These are phyloP conservation scores for Beta vulgaris DNA, from an alignment of 148 eudicot species.

Conservation along the genomic window DNA sequence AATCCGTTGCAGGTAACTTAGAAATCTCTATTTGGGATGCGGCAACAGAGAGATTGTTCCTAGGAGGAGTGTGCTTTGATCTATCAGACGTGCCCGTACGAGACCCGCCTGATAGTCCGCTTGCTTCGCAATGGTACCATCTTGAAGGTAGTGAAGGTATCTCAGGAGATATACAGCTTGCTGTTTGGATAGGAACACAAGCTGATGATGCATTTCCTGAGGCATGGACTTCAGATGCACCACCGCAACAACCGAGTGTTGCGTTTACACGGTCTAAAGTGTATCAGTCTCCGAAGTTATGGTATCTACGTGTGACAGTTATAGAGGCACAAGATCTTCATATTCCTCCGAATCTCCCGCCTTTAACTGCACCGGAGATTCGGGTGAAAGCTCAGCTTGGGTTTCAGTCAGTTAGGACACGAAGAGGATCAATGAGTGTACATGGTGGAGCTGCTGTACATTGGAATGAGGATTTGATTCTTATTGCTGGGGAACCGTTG, in stretches of 20 bases:
- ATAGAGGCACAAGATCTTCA: constrained; percentile 87
- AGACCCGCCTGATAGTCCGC: constrained; percentile 93
- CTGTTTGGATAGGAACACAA: constrained; percentile 96
- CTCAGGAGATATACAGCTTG: constrained; percentile 77
- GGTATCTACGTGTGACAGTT: constrained; percentile 72
- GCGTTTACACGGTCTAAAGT: constrained; percentile 79
- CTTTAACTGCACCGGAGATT: constrained; percentile 76
- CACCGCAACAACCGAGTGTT: constrained; percentile 40
- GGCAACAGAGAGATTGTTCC: constrained; percentile 56
- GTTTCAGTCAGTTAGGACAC: constrained; percentile 70
- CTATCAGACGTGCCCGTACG: constrained; percentile 89
- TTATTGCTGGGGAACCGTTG: constrained; percentile 85
- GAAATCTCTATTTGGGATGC: constrained; percentile 86
- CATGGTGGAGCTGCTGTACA: constrained; percentile 53
- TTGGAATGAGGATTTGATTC: constrained; percentile 77
- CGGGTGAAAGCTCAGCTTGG: constrained; percentile 78
- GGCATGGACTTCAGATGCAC: constrained; percentile 81
- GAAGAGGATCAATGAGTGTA: constrained; percentile 70
- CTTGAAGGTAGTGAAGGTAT: constrained; percentile 70
- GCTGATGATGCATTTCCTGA: constrained; percentile 94
- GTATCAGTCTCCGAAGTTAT: constrained; percentile 87
- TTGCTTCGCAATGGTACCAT: constrained; percentile 95
- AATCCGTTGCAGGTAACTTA: constrained; percentile 44
- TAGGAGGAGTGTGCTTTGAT: constrained; percentile 95
- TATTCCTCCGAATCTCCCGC: constrained; percentile 78